phyloP scores from a whole-genome alignment of 345 rosid species.

The Aquilaria yunnanensis region DNA sequence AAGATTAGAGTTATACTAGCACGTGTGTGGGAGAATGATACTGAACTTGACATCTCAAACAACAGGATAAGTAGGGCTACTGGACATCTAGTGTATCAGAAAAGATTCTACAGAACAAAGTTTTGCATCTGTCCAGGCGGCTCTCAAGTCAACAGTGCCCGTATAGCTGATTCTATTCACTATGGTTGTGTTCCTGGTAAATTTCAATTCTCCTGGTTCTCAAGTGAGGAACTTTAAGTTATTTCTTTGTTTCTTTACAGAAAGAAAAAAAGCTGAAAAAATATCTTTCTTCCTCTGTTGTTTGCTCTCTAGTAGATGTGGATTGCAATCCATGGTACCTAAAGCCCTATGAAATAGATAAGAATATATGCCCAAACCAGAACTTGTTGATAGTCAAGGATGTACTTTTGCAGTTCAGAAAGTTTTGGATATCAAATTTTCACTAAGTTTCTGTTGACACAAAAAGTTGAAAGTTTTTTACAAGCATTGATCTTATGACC shows the following conservation, averaged over 20 bases:
- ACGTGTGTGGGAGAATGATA: slow-evolving; percentile 91
- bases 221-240: not conserved
- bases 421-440: too few species aligned
- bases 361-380: too few species aligned
- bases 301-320: not conserved
- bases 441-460: too few species aligned
- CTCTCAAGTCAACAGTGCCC: slow-evolving; percentile 96
- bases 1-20: slow-evolving; percentile 94
- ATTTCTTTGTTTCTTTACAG: not conserved
- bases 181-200: slow-evolving; percentile 97
- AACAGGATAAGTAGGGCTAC: slow-evolving; percentile 85
- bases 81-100: slow-evolving; percentile 79
- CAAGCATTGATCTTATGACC: too few species aligned
- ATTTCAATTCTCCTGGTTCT: not conserved
- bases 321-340: not conserved
- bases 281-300: not conserved
- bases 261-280: too few species aligned
- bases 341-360: too few species aligned
- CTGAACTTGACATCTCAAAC: slow-evolving; percentile 83
- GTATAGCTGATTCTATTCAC: slow-evolving; percentile 92
- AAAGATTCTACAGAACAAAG: slow-evolving; percentile 82
- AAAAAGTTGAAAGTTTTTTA: too few species aligned
- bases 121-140: slow-evolving; percentile 98
- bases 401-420: too few species aligned
- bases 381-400: too few species aligned